phyloP scores from a whole-genome alignment of 2,329 filamentous ascomycete genomes.

The Fusarium phyllophilum region DNA sequence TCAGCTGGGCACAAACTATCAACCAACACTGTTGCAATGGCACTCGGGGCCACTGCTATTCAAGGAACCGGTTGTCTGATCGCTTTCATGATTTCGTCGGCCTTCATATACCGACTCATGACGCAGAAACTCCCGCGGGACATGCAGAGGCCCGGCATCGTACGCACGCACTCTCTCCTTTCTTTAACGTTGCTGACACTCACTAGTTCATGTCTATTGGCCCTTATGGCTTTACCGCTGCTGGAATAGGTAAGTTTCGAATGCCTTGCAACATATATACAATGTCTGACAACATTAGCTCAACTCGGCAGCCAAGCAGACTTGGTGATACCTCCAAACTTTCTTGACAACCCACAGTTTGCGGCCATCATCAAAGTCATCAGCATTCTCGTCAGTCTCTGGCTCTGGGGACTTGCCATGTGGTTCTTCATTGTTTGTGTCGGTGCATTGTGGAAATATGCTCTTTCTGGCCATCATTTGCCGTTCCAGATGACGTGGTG shows the following conservation, averaged over 20 bases:
- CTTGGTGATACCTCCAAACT: slow-evolving; percentile 55
- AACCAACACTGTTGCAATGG: slow-evolving; percentile 57
- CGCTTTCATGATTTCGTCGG: slow-evolving; percentile 81
- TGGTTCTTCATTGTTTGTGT: slow-evolving; percentile 87
- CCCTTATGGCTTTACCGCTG: slow-evolving; percentile 70
- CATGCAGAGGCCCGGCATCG: slow-evolving; percentile 78
- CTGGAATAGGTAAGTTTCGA: slow-evolving; percentile 50
- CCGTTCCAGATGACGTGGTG: slow-evolving; percentile 89
- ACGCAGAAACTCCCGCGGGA: slow-evolving; percentile 85
- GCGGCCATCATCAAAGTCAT: slow-evolving; percentile 58
- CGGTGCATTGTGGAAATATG: slow-evolving; percentile 78
- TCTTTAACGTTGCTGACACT: not conserved
- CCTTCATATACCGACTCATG: slow-evolving; percentile 88
- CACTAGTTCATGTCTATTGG: slow-evolving; percentile 80
- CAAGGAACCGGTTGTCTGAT: slow-evolving; percentile 68
- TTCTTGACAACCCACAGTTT: slow-evolving; percentile 55
- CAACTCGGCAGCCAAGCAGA: slow-evolving; percentile 57
- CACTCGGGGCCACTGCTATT: slow-evolving; percentile 59
- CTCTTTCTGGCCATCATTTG: slow-evolving; percentile 66
- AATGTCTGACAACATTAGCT: slow-evolving; percentile 45
- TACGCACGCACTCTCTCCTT: slow-evolving; percentile 38
- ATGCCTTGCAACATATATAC: not conserved
- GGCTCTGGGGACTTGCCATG: slow-evolving; percentile 84
- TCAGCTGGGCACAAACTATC: slow-evolving; percentile 23
- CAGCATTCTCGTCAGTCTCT: slow-evolving; percentile 73